Evolutionary conservation across 345 rosid genomes (phyloP).

Genomic region (Camelina sativa): DNA sequence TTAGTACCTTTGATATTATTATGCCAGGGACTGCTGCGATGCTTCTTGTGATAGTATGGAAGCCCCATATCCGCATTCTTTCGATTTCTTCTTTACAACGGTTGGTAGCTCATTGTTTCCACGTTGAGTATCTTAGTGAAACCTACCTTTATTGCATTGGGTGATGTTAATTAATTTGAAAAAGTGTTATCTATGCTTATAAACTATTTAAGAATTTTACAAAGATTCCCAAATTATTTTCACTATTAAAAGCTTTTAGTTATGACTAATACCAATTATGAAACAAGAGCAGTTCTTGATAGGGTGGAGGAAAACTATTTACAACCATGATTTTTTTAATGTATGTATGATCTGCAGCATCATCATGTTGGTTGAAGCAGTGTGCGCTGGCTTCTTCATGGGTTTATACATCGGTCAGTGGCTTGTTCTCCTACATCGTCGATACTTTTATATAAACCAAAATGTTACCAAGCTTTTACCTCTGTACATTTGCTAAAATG

Average conservation of each 20-base stretch:
- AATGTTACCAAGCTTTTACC: background rate
- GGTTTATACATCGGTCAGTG: slow-evolving; percentile 83
- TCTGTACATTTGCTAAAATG: background rate
- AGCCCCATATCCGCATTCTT: slow-evolving; percentile 64
- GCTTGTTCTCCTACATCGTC: background rate
- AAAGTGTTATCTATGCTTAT: no score
- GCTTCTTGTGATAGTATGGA: slow-evolving; percentile 89
- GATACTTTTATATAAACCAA: background rate
- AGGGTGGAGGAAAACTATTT: background rate
- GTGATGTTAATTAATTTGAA: background rate
- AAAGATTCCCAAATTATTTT: no score
- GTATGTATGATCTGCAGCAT: slow-evolving; percentile 61
- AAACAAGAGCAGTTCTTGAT: slow-evolving; percentile 2
- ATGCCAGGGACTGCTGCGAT: slow-evolving; percentile 81
- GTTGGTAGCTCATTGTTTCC: slow-evolving; percentile 45
- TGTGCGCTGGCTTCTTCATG: slow-evolving; percentile 78
- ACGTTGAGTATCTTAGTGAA: background rate
- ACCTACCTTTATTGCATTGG: background rate
- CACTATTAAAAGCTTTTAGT: no score
- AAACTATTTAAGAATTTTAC: no score
- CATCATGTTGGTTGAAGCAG: slow-evolving; percentile 78
- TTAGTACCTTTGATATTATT: background rate
- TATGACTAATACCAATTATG: background rate
- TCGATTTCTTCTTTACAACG: slow-evolving; percentile 68
- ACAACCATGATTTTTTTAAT: background rate